Percentiles rank a stretch among this genome's conserved stretches.
Conservation (phyloP, 805 yeast species). For the Starmerella stigmatis region DNA sequence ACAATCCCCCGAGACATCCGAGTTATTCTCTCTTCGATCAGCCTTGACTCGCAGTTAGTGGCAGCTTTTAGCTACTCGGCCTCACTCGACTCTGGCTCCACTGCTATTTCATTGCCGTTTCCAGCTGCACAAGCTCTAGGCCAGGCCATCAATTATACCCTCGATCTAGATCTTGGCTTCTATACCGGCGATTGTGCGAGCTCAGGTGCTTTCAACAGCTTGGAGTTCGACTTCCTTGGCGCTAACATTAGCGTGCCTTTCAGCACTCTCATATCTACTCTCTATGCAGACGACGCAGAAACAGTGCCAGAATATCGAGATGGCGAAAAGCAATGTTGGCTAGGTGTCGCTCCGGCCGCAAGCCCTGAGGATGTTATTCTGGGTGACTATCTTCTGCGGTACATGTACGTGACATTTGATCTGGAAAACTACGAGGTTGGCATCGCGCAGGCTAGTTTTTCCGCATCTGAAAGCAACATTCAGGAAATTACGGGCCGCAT, state of each 20-base stretch:
- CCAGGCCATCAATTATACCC: background rate
- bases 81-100: background rate
- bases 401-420: constrained; percentile 57
- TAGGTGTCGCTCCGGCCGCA: background rate
- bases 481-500: constrained; percentile 23
- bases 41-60: background rate
- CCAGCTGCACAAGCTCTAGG: background rate
- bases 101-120: constrained; percentile 2
- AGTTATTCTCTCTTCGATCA: constrained; percentile 7
- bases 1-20: constrained; percentile 9
- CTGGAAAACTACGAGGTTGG: constrained; percentile 46
- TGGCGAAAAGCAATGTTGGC: background rate
- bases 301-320: background rate
- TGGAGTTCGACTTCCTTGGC: constrained; percentile 2
- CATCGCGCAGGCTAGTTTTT: constrained; percentile 39
- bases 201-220: background rate
- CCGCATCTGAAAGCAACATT: constrained; percentile 16
- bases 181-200: background rate
- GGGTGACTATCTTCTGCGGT: constrained; percentile 55
- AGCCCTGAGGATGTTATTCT: constrained; percentile 32
- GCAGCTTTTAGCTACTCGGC: constrained; percentile 1
- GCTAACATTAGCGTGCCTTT: constrained; percentile 3
- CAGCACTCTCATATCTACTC: background rate
- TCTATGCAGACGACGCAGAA: background rate
- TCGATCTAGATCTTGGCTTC: background rate